Evolutionary conservation across 2,329 filamentous ascomycete genomes (phyloP).

Genomic region (Fusarium brevicatenulatum): DNA sequence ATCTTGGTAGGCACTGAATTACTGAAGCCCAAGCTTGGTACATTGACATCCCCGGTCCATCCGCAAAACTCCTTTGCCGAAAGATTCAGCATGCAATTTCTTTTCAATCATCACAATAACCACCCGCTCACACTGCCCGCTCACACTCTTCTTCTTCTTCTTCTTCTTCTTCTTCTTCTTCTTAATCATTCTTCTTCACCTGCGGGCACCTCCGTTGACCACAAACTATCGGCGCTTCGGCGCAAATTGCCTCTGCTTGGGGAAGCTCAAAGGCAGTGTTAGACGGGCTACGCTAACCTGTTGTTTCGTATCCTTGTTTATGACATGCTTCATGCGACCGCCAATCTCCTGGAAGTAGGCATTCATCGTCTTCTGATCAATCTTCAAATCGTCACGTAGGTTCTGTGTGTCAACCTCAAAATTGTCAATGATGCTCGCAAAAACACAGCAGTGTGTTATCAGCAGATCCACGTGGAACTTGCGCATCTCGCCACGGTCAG

Average conservation of each 20-base stretch:
- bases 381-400: constrained; percentile 75
- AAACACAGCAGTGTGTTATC: constrained; percentile 76
- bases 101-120: constrained; percentile 23
- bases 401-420: constrained; percentile 77
- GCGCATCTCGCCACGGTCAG: constrained; percentile 69
- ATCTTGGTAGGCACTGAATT: background rate
- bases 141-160: background rate
- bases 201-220: background rate
- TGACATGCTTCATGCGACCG: constrained; percentile 69
- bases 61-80: constrained; percentile 35
- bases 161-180: background rate
- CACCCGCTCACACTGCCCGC: background rate
- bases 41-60: background rate
- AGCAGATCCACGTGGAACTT: constrained; percentile 79
- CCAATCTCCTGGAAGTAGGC: constrained; percentile 83
- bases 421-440: constrained; percentile 77
- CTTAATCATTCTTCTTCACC: background rate
- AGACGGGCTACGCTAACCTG: constrained; percentile 72
- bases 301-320: constrained; percentile 70
- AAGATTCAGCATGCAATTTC: constrained; percentile 33
- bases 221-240: constrained; percentile 39
- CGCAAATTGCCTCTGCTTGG: constrained; percentile 63
- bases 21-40: background rate
- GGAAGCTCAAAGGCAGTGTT: constrained; percentile 83
- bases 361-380: constrained; percentile 76